Evolutionary conservation across 495 filamentous ascomycete species (phyloP), one percentile per base, ranked within the genome.

Genomic region (Hypoxylon fuscum): DNA sequence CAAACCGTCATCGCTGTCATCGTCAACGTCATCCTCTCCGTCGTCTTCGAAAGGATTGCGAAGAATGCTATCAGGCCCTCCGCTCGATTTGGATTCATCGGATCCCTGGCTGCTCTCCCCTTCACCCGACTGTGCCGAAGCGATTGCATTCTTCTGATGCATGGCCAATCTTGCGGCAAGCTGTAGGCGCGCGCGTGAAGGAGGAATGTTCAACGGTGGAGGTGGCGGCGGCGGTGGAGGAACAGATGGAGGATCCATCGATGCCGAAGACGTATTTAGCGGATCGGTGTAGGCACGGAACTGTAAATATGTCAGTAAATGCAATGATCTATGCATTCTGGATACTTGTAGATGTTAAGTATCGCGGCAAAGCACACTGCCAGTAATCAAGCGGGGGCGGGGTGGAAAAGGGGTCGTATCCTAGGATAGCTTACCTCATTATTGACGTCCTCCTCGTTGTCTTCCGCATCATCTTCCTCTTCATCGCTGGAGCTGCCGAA

Each of bases 401-500:
- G n/a, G n/a, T n/a, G n/a, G n/a, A n/a, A n/a, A n/a, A n/a, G n/a
- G n/a, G n/a, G n/a, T n/a, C n/a, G n/a, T n/a, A n/a, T n/a, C 25
- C 25, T 27, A 11, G 18, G 18, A 62, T 49, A 35, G 74, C 77
- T 71, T 68, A 82, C 79, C 79, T 82, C 79, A 41, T 76, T 80
- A 56, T 78, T 78, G 29, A 83, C 78, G 61, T 86, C 83, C 44
- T 86, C 85, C 57, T 95, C 92, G 55, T 89, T 91, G 45, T 93
- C 88, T 67, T 93, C 93, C 49, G 92, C 90, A 59, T 98, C 95
- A 65, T 97, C 95, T 61, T 98, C 95, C 53, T 98, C 95, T 66
- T 97, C 95, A 62, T 96, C 93, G 68, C 92, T 97, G 10, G 91
- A 96, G 76, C 90, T 95, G 62, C 90, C 92, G 74, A 98, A 98